Base-by-base conservation (phyloP, 305 asterid species). In the Coffea humblotiana region DNA sequence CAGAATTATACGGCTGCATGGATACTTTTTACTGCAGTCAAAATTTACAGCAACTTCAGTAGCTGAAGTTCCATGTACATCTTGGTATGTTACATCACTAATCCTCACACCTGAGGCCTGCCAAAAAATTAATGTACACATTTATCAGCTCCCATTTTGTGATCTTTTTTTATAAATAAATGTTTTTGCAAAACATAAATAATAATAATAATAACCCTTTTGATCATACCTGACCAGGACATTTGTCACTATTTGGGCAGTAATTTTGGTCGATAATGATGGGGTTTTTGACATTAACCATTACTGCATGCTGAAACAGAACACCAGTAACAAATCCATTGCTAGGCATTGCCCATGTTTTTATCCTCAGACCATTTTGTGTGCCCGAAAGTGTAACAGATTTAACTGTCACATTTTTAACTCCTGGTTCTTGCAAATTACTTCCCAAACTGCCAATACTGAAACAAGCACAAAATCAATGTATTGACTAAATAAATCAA, bases 371-470 rank as follows among this genome's bases (percentile, higher is more conserved):
- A 23, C 79, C 79, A 21, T 76, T 76, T 14, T 43, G 10, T 9
- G 79, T 76, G 25, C 79, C 79, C 27, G 45, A 43, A 16, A 76
- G 61, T 76, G 79, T 61, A 12, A 43, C 71, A 1, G 45, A 45
- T 63, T 45, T 61, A n/a, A 76, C 79, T 8, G 79, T 76, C 27
- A 76, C 79, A 63, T 76, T 76, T 23, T 61, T 40, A 3, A 76
- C 79, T n/a, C 79, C 79, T 25, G 79, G 27, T 45, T 76, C 79
- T 76, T 76, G 71, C 37, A 32, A 29, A 61, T 3, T 29, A 18
- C 58, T 23, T 63, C 79, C 79, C 79, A 76, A 43, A 49, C 79
- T 76, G 45, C 79, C 79, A 76, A 76, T 76, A 23, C 79, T 76
- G 54, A 70, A 19, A 70, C 25, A 21, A 70, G 8, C 14, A n/a